Percentiles rank a stretch among this genome's conserved stretches.
Evolutionary conservation across 768 basidiomycete genomes (phyloP).

Genomic region (Kwoniella bestiolae): DNA sequence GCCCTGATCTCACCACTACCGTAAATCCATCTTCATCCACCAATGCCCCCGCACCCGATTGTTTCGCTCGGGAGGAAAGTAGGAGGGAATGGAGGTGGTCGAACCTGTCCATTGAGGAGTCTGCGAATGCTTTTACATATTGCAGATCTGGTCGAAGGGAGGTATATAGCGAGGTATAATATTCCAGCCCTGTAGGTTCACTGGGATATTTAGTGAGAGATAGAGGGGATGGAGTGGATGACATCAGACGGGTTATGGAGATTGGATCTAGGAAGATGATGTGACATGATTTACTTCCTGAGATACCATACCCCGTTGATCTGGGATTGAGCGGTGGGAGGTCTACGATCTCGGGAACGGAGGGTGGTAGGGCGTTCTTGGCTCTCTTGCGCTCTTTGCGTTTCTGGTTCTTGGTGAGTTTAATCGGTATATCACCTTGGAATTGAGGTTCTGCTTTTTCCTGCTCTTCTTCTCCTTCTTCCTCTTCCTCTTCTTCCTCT

Average conservation of each 20-base stretch:
- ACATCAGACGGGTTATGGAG: slow-evolving; percentile 70
- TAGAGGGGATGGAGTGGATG: slow-evolving; percentile 45
- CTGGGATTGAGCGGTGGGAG: slow-evolving; percentile 67
- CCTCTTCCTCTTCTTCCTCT: slow-evolving; percentile 57
- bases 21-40: slow-evolving; percentile 96
- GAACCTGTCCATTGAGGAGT: slow-evolving; percentile 74
- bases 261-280: slow-evolving; percentile 72
- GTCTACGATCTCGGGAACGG: slow-evolving; percentile 65
- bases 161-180: slow-evolving; percentile 70
- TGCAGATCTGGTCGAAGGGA: slow-evolving; percentile 77
- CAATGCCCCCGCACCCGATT: slow-evolving; percentile 74
- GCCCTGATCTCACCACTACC: slow-evolving; percentile 87
- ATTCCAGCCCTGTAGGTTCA: slow-evolving; percentile 72
- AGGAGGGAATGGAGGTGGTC: slow-evolving; percentile 68
- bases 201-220: slow-evolving; percentile 61
- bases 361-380: slow-evolving; percentile 45
- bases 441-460: slow-evolving; percentile 18
- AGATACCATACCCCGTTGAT: slow-evolving; percentile 65
- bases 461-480: slow-evolving; percentile 60
- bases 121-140: slow-evolving; percentile 74
- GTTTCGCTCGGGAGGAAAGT: slow-evolving; percentile 38
- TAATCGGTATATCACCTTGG: slow-evolving; percentile 19
- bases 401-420: slow-evolving; percentile 26
- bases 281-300: slow-evolving; percentile 64
- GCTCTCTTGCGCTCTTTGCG: slow-evolving; percentile 51